Conservation (phyloP, 352 stramenopile species). For the Pythium sp. region DNA sequence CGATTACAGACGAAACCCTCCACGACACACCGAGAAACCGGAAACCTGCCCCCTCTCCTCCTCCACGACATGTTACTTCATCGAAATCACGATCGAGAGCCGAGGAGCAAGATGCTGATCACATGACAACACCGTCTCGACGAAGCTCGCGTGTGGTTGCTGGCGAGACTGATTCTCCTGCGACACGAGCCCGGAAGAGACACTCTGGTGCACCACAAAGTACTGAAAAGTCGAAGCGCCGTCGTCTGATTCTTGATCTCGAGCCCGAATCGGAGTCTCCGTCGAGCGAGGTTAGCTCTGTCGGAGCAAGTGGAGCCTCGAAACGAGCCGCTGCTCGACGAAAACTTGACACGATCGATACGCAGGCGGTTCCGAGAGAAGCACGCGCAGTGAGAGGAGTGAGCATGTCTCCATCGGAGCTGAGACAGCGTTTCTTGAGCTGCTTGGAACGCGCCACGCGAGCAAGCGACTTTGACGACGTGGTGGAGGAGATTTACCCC, state of each 20-base stretch:
- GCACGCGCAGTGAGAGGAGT: constrained; percentile 3
- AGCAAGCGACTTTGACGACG: constrained; percentile 31
- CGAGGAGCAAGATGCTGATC: constrained; percentile 11
- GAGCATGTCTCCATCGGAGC: constrained; percentile 5
- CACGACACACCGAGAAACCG: constrained; percentile 42
- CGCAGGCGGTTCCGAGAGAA: neutral
- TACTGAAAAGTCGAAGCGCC: constrained; percentile 16
- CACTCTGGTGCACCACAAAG: neutral
- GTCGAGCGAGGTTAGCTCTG: constrained; percentile 13
- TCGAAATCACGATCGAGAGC: constrained; percentile 2
- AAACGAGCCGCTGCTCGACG: constrained; percentile 1
- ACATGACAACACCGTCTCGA: constrained; percentile 14
- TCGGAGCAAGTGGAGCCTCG: neutral
- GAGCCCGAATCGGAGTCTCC: constrained; percentile 14
- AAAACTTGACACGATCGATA: constrained; percentile 1
- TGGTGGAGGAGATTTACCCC: constrained; percentile 38
- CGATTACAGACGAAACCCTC: constrained; percentile 56
- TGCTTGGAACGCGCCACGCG: constrained; percentile 13
- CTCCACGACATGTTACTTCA: constrained; percentile 8
- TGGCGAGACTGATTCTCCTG: neutral
- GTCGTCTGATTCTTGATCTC: constrained; percentile 15
- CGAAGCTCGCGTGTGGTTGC: constrained; percentile 11
- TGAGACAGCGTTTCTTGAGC: constrained; percentile 18
- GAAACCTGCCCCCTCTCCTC: constrained; percentile 19
- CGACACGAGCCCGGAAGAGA: constrained; percentile 10